A percentile compares a stretch with the other conserved stretches of the same genome.
phyloP scores from a whole-genome alignment of 2,329 filamentous ascomycete genomes.

The Cercospora sp. region DNA sequence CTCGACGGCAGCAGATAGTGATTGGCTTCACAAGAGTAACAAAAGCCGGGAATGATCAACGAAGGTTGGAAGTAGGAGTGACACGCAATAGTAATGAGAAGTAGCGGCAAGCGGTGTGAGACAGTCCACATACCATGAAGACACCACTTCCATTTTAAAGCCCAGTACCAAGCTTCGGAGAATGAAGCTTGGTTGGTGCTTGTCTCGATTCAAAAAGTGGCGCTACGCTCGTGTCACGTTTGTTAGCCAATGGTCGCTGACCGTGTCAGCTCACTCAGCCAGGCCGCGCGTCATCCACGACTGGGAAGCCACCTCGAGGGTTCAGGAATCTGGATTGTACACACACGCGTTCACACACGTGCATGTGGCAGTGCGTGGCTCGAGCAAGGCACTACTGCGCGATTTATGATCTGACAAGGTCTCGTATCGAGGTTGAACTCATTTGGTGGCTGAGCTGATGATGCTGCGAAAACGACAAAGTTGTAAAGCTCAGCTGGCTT shows the following conservation, averaged over 20 bases:
- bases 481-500: background rate
- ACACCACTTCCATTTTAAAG: background rate
- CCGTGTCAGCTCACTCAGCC: background rate
- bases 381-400: background rate
- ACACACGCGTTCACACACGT: background rate
- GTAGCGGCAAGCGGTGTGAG: background rate
- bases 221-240: background rate
- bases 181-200: background rate
- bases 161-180: background rate
- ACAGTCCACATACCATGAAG: background rate
- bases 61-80: background rate
- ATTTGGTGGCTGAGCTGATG: background rate
- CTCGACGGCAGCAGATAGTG: background rate
- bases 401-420: background rate
- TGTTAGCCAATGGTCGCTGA: background rate
- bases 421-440: background rate
- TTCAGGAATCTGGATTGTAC: background rate
- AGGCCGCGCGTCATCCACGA: background rate
- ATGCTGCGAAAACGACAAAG: background rate
- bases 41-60: background rate
- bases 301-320: background rate
- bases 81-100: background rate
- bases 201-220: background rate
- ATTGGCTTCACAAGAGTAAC: background rate
- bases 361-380: slow-evolving; percentile 10